Evolutionary conservation across 495 filamentous ascomycete genomes (phyloP).

Genomic region (Penicillium atrosanguineum): DNA sequence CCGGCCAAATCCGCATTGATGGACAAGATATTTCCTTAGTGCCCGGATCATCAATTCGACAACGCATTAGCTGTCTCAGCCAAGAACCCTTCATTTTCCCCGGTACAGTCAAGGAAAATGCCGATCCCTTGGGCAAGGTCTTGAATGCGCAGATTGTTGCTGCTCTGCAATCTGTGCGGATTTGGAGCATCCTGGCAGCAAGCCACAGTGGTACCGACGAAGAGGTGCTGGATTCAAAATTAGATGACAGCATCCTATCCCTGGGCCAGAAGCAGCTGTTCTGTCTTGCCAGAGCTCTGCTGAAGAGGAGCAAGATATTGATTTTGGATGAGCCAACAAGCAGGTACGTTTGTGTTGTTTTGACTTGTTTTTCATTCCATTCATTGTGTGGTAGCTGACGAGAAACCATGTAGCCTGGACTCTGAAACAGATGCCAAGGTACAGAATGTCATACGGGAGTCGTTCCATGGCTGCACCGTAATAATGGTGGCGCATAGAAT

Average conservation of each 20-base stretch:
- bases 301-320: slow-evolving; percentile 41
- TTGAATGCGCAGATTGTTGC: slow-evolving; percentile 33
- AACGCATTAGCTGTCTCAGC: slow-evolving; percentile 48
- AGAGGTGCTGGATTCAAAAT: slow-evolving; percentile 50
- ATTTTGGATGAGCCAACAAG: slow-evolving; percentile 46
- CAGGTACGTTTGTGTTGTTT: slow-evolving; percentile 27
- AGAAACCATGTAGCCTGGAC: slow-evolving; percentile 63
- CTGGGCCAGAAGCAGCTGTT: slow-evolving; percentile 60
- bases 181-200: slow-evolving; percentile 13
- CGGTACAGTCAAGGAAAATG: slow-evolving; percentile 53
- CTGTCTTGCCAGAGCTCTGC: slow-evolving; percentile 53
- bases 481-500: slow-evolving; percentile 86
- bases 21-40: slow-evolving; percentile 49
- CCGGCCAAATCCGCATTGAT: slow-evolving; percentile 54
- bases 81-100: slow-evolving; percentile 47
- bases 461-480: slow-evolving; percentile 67
- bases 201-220: neutral
- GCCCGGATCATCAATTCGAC: slow-evolving; percentile 44
- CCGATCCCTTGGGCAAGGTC: slow-evolving; percentile 41
- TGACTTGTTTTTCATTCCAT: neutral
- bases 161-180: slow-evolving; percentile 39
- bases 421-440: slow-evolving; percentile 82
- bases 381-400: neutral
- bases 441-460: slow-evolving; percentile 75
- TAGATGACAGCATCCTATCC: slow-evolving; percentile 39